Percentiles rank a stretch among this genome's conserved stretches.
Evolutionary conservation across 805 yeast species (phyloP).

Genomic region (Wickerhamomyces kurtzmanii): DNA sequence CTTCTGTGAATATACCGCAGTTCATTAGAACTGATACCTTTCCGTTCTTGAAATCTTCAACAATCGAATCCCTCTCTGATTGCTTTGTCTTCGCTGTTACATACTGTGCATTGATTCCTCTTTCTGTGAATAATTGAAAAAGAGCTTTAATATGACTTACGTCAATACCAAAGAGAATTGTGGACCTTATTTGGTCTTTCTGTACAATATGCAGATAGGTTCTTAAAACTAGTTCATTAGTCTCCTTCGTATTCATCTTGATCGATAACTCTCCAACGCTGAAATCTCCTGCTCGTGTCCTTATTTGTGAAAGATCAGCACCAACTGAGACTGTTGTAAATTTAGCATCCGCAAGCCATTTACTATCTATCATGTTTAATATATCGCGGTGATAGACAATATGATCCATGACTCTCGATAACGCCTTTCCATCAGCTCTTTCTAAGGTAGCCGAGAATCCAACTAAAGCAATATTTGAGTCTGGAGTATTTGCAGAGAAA

Average conservation of each 20-base stretch:
- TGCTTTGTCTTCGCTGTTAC: conserved; percentile 60
- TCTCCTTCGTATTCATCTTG: conserved; percentile 42
- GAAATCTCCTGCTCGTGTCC: conserved; percentile 38
- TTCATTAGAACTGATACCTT: conserved; percentile 67
- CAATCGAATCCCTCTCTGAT: conserved; percentile 36
- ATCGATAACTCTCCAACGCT: conserved; percentile 36
- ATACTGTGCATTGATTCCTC: conserved; percentile 61
- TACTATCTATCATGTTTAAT: conserved; percentile 53
- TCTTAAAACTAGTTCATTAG: conserved; percentile 44
- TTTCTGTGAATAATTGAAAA: conserved; percentile 37
- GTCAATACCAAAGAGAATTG: conserved; percentile 73
- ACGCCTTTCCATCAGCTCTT: conserved; percentile 58
- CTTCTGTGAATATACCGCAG: conserved; percentile 88
- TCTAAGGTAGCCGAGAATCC: conserved; percentile 89
- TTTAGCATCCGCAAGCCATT: conserved; percentile 61
- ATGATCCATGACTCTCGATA: conserved; percentile 56
- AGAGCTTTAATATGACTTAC: conserved; percentile 53
- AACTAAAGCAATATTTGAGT: conserved; percentile 43
- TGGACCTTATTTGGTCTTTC: conserved; percentile 37
- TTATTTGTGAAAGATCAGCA: conserved; percentile 27
- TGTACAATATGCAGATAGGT: conserved; percentile 38
- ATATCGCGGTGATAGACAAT: conserved; percentile 64
- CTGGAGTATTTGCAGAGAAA: conserved; percentile 36
- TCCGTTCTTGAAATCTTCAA: conserved; percentile 54
- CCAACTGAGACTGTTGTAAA: conserved; percentile 48